Evolutionary conservation across 2,329 filamentous ascomycete species (phyloP).

Genomic region (Lomentospora prolificans): DNA sequence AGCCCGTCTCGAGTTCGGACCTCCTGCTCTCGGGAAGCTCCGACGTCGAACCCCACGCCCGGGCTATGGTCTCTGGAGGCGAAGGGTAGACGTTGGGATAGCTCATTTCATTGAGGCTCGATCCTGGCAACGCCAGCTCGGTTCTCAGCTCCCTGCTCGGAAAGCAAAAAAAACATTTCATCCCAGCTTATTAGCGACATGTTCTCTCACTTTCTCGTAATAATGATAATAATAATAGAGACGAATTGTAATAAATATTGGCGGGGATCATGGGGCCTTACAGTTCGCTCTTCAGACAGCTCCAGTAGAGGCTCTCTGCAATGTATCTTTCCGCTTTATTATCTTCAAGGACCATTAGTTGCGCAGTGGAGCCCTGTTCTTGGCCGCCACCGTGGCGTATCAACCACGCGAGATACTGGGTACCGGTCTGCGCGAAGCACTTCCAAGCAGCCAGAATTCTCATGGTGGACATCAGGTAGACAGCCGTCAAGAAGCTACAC

Average conservation of each 20-base stretch:
- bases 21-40: constrained; percentile 4
- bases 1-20: constrained; percentile 12
- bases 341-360: not conserved
- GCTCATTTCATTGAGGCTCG: constrained; percentile 14
- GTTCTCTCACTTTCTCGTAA: too few species aligned
- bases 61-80: constrained; percentile 10
- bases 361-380: not conserved
- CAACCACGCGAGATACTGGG: constrained; percentile 11
- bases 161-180: too few species aligned
- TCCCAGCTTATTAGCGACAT: too few species aligned
- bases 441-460: constrained; percentile 16
- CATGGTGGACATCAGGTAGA: constrained; percentile 14
- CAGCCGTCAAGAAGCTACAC: constrained; percentile 15
- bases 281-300: constrained; percentile 17
- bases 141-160: constrained; percentile 14
- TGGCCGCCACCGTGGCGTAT: constrained; percentile 3
- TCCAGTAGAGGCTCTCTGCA: constrained; percentile 18
- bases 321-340: constrained; percentile 11
- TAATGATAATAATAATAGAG: too few species aligned
- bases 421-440: constrained; percentile 14
- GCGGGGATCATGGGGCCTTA: too few species aligned
- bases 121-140: constrained; percentile 14
- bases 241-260: too few species aligned
- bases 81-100: constrained; percentile 15
- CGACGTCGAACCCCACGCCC: not conserved